Evolutionary conservation across 306 rosid species (phyloP).

Genomic region (Astragalus glycyphyllos): DNA sequence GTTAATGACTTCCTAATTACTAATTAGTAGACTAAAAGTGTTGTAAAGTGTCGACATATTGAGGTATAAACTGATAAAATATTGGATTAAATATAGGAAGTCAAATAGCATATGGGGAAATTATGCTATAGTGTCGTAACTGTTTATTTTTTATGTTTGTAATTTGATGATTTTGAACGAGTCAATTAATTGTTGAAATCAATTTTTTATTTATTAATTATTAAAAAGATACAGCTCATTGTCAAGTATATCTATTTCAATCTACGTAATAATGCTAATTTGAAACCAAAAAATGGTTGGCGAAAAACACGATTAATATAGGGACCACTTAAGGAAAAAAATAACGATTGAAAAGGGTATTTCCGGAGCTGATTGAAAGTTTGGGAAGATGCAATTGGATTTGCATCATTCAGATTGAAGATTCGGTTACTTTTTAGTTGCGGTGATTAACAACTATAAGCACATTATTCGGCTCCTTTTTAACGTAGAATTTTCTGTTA

Average conservation of each 20-base stretch:
- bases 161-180: not conserved
- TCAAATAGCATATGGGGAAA: not conserved
- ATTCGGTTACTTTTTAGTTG: not conserved
- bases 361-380: not conserved
- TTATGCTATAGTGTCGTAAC: conserved; percentile 6
- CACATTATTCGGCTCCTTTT: no score
- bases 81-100: not conserved
- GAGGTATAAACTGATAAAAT: not conserved
- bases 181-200: not conserved
- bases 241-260: not conserved
- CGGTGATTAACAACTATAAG: no score
- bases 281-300: not conserved
- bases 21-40: not conserved
- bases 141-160: no score
- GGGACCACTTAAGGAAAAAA: not conserved
- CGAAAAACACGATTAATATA: not conserved
- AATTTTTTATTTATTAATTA: no score
- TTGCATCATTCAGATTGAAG: not conserved
- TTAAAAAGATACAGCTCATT: not conserved
- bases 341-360: not conserved
- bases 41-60: conserved; percentile 4
- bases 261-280: not conserved
- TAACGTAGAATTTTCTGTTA: no score
- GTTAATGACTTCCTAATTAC: not conserved
- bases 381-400: not conserved